Percentiles rank a stretch among this genome's conserved stretches.
phyloP scores from a whole-genome alignment of 331 rosid genomes.

The Ulmus americana region DNA sequence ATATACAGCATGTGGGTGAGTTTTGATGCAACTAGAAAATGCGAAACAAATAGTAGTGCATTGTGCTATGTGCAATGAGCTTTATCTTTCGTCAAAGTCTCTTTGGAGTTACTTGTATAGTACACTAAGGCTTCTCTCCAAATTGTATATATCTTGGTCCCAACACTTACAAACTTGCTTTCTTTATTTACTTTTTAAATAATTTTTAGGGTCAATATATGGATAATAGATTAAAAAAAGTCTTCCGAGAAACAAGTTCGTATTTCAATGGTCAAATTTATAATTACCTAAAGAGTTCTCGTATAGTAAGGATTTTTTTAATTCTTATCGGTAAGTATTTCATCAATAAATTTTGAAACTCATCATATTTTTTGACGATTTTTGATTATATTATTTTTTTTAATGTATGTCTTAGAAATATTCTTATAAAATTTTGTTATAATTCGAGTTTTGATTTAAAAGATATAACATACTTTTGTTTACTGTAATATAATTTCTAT shows the following conservation, averaged over 20 bases:
- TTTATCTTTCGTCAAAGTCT: neutral
- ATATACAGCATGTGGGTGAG: neutral
- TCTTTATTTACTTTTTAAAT: no score
- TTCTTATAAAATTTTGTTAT: no score
- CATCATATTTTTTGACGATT: no score
- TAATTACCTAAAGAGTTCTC: no score
- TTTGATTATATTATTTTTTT: no score
- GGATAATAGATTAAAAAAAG: neutral
- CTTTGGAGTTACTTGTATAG: conserved; percentile 11
- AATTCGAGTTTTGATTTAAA: no score
- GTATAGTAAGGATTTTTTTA: no score
- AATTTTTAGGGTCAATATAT: neutral
- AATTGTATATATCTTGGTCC: conserved; percentile 8
- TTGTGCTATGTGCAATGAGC: neutral
- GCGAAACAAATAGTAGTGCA: conserved; percentile 3
- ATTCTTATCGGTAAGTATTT: no score
- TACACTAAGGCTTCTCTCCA: neutral
- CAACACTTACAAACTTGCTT: conserved; percentile 5
- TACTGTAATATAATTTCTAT: no score
- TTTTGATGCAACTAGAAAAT: neutral
- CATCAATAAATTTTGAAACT: no score
- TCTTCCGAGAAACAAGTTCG: neutral
- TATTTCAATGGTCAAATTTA: neutral
- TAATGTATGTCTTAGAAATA: no score
- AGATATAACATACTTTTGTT: no score